These are phyloP conservation scores for Tuber indicum DNA, from an alignment of 495 filamentous ascomycete genomes.

Conservation along the genomic window DNA sequence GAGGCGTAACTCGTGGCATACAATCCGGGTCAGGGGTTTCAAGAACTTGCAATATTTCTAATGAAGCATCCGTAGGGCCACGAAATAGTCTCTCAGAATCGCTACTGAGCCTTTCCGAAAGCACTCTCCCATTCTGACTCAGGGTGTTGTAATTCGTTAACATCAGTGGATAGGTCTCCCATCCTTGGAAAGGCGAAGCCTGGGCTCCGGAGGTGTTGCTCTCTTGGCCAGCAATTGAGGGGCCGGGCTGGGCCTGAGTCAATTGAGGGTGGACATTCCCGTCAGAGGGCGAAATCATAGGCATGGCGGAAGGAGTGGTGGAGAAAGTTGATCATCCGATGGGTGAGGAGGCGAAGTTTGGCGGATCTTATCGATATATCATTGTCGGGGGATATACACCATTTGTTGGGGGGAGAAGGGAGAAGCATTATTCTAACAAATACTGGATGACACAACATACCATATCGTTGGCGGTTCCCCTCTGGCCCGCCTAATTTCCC, in stretches of 20 bases:
- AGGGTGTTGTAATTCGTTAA: background rate
- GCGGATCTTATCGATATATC: background rate
- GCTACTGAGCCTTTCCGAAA: background rate
- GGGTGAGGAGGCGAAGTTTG: background rate
- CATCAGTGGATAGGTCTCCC: conserved; percentile 12
- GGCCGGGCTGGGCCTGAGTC: background rate
- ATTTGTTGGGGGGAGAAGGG: background rate
- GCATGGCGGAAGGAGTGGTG: background rate
- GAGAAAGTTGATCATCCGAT: background rate
- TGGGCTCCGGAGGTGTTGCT: background rate
- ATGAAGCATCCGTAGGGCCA: background rate
- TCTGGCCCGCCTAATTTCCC: background rate
- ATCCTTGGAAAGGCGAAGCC: conserved; percentile 1
- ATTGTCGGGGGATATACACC: background rate
- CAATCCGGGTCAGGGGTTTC: background rate
- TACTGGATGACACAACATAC: background rate
- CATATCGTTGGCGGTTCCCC: background rate
- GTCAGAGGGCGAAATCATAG: background rate
- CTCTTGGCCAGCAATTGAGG: background rate
- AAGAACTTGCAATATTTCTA: conserved; percentile 4
- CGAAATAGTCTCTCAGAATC: conserved; percentile 7
- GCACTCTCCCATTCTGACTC: background rate
- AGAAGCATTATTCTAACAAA: background rate
- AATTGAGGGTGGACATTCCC: background rate
- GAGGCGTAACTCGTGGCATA: background rate